phyloP scores from a whole-genome alignment of 2,329 filamentous ascomycete species.

The Cordyceps cateniannulata region DNA sequence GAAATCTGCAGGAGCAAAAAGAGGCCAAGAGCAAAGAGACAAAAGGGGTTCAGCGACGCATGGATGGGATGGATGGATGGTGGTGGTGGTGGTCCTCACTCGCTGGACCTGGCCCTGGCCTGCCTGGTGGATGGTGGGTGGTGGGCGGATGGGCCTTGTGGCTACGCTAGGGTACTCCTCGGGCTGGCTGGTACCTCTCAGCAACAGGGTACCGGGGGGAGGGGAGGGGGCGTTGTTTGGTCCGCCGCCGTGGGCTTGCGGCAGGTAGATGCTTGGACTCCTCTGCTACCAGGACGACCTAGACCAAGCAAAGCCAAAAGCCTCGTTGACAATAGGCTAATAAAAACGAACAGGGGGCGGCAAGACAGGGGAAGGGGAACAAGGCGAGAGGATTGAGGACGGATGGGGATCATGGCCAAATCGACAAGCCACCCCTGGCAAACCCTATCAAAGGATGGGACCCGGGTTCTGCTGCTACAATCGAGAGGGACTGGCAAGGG shows the following conservation, averaged over 20 bases:
- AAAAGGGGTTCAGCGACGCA: conserved; percentile 11
- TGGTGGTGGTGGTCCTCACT: background rate
- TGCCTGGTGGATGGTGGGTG: background rate
- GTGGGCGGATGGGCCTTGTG: background rate
- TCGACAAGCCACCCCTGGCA: conserved; percentile 9
- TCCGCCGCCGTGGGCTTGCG: background rate
- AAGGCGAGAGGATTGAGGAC: background rate
- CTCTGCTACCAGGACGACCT: background rate
- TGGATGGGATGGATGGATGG: background rate
- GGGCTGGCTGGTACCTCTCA: no score
- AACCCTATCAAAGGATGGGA: background rate
- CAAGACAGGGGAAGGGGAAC: background rate
- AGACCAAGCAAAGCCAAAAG: background rate
- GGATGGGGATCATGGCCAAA: background rate
- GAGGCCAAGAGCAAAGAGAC: background rate
- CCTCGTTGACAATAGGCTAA: background rate
- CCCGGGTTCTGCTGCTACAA: background rate
- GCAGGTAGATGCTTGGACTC: background rate
- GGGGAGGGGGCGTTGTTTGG: background rate
- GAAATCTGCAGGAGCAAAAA: background rate
- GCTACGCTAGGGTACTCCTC: no score
- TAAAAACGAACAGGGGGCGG: background rate
- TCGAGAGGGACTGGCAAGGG: no score
- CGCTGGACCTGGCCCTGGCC: background rate
- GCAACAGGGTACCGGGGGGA: no score